These are phyloP conservation scores for Platismatia glauca DNA, from an alignment of 495 filamentous ascomycete species.

Conservation along the genomic window DNA sequence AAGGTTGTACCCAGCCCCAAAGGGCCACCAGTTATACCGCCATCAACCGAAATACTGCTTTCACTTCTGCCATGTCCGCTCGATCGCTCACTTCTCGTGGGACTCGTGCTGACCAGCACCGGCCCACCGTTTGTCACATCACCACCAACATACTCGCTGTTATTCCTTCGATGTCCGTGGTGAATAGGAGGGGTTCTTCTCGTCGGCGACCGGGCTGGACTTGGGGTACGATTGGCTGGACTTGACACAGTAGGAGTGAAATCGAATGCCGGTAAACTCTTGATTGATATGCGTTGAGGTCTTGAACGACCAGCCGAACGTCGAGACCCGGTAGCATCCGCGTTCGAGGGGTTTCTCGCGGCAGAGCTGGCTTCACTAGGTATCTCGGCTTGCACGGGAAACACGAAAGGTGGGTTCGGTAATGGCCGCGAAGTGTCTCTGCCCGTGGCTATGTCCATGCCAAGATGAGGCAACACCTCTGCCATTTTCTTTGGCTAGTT, in stretches of 20 bases:
- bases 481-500: slow-evolving; percentile 12
- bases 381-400: slow-evolving; percentile 43
- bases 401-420: slow-evolving; percentile 66
- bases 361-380: slow-evolving; percentile 14
- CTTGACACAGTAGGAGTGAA: slow-evolving; percentile 18
- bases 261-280: slow-evolving; percentile 30
- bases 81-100: slow-evolving; percentile 24
- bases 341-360: slow-evolving; percentile 1
- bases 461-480: slow-evolving; percentile 15
- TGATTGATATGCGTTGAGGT: slow-evolving; percentile 22
- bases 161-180: slow-evolving; percentile 59
- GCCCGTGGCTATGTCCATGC: slow-evolving; percentile 11
- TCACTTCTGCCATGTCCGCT: slow-evolving; percentile 61
- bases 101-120: slow-evolving; percentile 45
- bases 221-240: slow-evolving; percentile 10
- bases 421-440: slow-evolving; percentile 32
- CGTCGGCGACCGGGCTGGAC: slow-evolving; percentile 29
- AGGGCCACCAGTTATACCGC: slow-evolving; percentile 49
- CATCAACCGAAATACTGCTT: slow-evolving; percentile 73
- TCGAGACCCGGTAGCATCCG: slow-evolving; percentile 5
- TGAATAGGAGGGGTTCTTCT: slow-evolving; percentile 20
- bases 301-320: slow-evolving; percentile 13
- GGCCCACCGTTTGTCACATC: slow-evolving; percentile 54
- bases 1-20: slow-evolving; percentile 54
- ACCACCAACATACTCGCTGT: slow-evolving; percentile 76